Conservation (phyloP, 768 basidiomycete genomes). For the Auriculariales sp. region DNA sequence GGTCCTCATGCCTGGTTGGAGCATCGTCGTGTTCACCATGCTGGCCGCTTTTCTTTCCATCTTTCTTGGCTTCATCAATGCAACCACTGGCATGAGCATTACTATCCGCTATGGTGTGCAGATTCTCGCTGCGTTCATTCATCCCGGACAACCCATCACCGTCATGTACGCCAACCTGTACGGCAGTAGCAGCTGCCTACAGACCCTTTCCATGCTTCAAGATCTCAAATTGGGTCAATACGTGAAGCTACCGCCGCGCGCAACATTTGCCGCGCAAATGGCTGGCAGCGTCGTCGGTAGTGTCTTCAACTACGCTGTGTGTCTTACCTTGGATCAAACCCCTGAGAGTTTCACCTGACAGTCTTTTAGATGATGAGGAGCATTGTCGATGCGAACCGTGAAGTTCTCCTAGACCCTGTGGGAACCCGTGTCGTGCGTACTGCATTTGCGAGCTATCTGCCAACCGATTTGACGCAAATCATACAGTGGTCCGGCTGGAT, state of each 20-base stretch:
- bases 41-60: conserved; percentile 16
- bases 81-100: conserved; percentile 23
- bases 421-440: conserved; percentile 29
- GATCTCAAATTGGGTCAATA: conserved; percentile 42
- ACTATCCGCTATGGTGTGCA: conserved; percentile 35
- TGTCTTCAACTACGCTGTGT: conserved; percentile 37
- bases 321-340: conserved; percentile 1
- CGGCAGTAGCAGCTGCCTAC: conserved; percentile 25
- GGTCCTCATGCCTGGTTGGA: conserved; percentile 40
- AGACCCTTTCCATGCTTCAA: conserved; percentile 36
- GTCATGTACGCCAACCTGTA: conserved; percentile 34
- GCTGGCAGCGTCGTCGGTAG: conserved; percentile 36
- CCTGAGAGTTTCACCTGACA: conserved; percentile 1
- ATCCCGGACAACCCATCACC: conserved; percentile 32
- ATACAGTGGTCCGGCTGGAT: conserved; percentile 32
- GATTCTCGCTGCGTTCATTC: conserved; percentile 35
- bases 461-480: not conserved
- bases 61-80: conserved; percentile 28
- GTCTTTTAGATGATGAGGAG: conserved; percentile 29
- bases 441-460: not conserved
- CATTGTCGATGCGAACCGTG: conserved; percentile 31
- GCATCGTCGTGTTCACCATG: conserved; percentile 32
- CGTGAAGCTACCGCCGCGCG: conserved; percentile 35
- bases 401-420: conserved; percentile 29
- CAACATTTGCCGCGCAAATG: conserved; percentile 35